Base-by-base conservation (phyloP, 1,139 yeast species). In the Sugiyamaella sp. region DNA sequence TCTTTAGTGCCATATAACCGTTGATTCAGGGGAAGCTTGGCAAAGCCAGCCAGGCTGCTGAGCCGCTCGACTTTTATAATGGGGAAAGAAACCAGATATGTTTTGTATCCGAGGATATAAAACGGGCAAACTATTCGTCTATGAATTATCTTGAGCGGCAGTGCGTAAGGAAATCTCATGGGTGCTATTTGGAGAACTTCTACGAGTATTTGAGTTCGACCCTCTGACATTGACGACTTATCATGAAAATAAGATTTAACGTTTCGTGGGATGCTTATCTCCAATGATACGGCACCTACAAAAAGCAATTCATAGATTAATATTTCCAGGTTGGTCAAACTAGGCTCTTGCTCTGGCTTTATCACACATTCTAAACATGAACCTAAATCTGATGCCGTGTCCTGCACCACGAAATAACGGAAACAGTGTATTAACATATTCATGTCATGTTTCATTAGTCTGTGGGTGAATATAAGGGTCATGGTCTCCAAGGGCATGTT, bases 301-400 rank as follows among this genome's bases (percentile, higher is more conserved):
- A 29, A 29, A 29, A 29, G 8, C 8, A 29, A 12, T 4, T 29
- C n/a, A 25, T 29, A 14, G 4, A 29, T 4, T 8, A 29, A 10
- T 29, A 29, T 29, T 29, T 8, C 35, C 14, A 6, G 8, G 35
- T 29, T 29, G 8, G 35, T 29, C 8, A 6, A 29, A n/a, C n/a
- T 12, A 8, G 8, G n/a, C 35, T 29, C 14, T 8, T 12, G 14
- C 35, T 12, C 4, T 24, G 35, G 35, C 35, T 29, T 29, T 29
- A 29, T 29, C 35, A 12, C 35, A 29, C 35, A 29, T 29, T 29
- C 35, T 29, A 4, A 29, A 29, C 4, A 8, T 29, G 35, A 29
- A 29, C 35, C n/a, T 29, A 29, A 29, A 29, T 29, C 35, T 29
- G 35, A 29, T 29, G 35, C 35, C 35, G 35, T 29, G 35, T 29